Percentiles rank a stretch among this genome's conserved stretches.
Evolutionary conservation across 306 rosid genomes (phyloP).

Genomic region (Geum urbanum): DNA sequence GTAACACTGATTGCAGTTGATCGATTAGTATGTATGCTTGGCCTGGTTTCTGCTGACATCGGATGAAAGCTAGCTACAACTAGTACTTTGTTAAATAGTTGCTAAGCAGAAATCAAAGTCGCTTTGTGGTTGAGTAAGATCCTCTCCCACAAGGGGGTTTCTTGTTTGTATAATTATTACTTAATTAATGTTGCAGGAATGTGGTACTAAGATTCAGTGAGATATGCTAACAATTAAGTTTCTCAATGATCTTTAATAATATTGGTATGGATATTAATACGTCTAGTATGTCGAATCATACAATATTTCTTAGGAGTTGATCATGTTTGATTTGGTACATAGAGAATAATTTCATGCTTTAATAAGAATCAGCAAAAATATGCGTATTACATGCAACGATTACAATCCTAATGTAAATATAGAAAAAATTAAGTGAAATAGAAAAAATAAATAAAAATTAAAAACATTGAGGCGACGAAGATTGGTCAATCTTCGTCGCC

Average conservation of each 20-base stretch:
- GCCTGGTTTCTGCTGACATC: constrained; percentile 2
- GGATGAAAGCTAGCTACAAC: neutral
- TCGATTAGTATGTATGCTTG: neutral
- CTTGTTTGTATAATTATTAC: constrained; percentile 18
- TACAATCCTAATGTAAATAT: no score
- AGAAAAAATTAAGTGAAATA: no score
- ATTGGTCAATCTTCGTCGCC: no score
- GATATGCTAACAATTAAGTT: constrained; percentile 5
- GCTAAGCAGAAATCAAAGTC: constrained; percentile 1
- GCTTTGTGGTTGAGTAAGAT: constrained; percentile 7
- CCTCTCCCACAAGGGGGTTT: constrained; percentile 4
- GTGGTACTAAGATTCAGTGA: neutral
- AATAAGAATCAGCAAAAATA: no score
- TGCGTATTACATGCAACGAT: no score
- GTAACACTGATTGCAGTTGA: neutral
- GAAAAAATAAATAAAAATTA: no score
- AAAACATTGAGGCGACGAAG: no score
- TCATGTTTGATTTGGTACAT: neutral
- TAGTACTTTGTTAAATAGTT: neutral
- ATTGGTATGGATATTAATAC: neutral
- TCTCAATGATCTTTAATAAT: constrained; percentile 1
- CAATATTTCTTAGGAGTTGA: neutral
- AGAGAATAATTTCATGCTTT: neutral
- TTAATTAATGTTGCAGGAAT: neutral
- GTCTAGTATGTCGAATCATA: neutral